Evolutionary conservation across 352 stramenopile genomes (phyloP).

Genomic region (Globisporangium sylvaticum): DNA sequence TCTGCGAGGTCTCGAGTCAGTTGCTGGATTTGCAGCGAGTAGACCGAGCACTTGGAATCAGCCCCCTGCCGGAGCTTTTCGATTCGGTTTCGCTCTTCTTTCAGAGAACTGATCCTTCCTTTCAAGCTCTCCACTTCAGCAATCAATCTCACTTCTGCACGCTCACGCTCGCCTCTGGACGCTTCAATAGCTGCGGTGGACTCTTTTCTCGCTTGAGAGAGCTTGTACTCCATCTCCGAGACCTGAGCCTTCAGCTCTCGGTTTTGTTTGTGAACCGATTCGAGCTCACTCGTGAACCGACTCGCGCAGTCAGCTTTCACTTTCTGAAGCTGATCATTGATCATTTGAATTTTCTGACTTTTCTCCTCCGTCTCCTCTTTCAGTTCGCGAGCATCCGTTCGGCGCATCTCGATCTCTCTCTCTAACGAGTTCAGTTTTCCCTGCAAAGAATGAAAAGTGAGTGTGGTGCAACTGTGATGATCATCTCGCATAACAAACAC

Average conservation of each 20-base stretch:
- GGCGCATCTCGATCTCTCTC: constrained; percentile 58
- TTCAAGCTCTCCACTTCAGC: constrained; percentile 66
- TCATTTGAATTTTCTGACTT: constrained; percentile 47
- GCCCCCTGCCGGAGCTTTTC: constrained; percentile 50
- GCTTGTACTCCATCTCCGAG: constrained; percentile 51
- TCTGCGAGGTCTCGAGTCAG: constrained; percentile 49
- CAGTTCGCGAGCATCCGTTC: constrained; percentile 46
- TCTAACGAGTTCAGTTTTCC: constrained; percentile 40
- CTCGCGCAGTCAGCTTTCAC: constrained; percentile 62
- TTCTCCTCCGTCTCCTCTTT: constrained; percentile 69
- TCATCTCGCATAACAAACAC: background rate
- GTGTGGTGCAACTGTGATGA: background rate
- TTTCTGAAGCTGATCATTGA: constrained; percentile 76
- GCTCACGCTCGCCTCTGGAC: constrained; percentile 41
- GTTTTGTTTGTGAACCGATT: constrained; percentile 55
- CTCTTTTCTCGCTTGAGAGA: constrained; percentile 42
- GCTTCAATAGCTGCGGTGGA: constrained; percentile 25
- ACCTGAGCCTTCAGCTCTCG: constrained; percentile 48
- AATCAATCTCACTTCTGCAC: constrained; percentile 46
- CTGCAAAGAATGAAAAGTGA: constrained; percentile 3
- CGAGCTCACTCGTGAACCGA: constrained; percentile 47
- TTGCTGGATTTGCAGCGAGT: constrained; percentile 54
- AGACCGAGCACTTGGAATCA: constrained; percentile 39
- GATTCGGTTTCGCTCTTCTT: constrained; percentile 53
- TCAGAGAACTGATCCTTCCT: constrained; percentile 35